phyloP scores from a whole-genome alignment of 1,139 yeast genomes.

The Suhomyces yuchorum region DNA sequence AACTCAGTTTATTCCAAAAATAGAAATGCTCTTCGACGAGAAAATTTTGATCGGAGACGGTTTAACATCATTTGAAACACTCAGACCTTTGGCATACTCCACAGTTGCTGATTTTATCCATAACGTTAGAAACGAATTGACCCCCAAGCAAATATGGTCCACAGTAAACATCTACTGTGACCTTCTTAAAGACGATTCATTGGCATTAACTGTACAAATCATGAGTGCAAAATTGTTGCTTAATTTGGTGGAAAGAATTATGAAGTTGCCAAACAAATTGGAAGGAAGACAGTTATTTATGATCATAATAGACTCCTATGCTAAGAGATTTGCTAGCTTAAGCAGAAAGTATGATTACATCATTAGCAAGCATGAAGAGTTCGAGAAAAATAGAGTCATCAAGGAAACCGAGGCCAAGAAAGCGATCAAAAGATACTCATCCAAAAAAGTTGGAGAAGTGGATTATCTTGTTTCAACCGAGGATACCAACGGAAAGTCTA shows the following conservation, averaged over 20 bases:
- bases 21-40: slow-evolving; percentile 83
- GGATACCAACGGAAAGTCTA: slow-evolving; percentile 14
- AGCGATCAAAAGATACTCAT: slow-evolving; percentile 44
- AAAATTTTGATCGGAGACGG: slow-evolving; percentile 90
- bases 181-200: slow-evolving; percentile 75
- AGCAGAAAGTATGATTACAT: slow-evolving; percentile 73
- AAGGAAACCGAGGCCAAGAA: slow-evolving; percentile 49
- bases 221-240: slow-evolving; percentile 93
- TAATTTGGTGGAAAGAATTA: slow-evolving; percentile 85
- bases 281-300: slow-evolving; percentile 85
- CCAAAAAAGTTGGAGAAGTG: slow-evolving; percentile 26
- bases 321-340: slow-evolving; percentile 75
- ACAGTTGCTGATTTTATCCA: slow-evolving; percentile 96
- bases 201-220: slow-evolving; percentile 90
- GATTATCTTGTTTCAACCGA: slow-evolving; percentile 10
- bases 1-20: slow-evolving; percentile 78
- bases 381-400: slow-evolving; percentile 43
- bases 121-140: slow-evolving; percentile 82
- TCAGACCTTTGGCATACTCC: slow-evolving; percentile 89
- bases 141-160: slow-evolving; percentile 83
- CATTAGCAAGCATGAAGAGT: slow-evolving; percentile 60
- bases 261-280: slow-evolving; percentile 77
- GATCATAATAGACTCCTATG: slow-evolving; percentile 84
- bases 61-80: slow-evolving; percentile 83
- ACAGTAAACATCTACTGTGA: slow-evolving; percentile 84